Evolutionary conservation across 2,329 filamentous ascomycete species (phyloP).

Genomic region (Fusarium phyllophilum): DNA sequence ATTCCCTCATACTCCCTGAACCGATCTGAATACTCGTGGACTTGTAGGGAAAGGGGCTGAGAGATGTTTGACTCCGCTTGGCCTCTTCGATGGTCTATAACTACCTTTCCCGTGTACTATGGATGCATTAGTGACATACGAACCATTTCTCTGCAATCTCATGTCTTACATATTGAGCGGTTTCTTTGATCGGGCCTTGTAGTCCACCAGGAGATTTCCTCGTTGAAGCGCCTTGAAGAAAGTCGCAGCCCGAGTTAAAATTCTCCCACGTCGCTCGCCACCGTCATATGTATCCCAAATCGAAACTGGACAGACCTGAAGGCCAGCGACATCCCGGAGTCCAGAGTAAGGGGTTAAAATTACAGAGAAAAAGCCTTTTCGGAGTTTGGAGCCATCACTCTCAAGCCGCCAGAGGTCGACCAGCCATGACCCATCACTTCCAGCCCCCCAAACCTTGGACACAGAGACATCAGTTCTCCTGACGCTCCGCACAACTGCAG

Average conservation of each 20-base stretch:
- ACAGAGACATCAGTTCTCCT: background rate
- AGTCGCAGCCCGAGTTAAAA: background rate
- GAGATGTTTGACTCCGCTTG: background rate
- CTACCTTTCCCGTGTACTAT: background rate
- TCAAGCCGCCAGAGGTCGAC: background rate
- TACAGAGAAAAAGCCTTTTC: background rate
- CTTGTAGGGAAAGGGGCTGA: background rate
- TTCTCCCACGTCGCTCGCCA: background rate
- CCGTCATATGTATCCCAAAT: background rate
- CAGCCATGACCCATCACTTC: background rate
- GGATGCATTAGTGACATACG: background rate
- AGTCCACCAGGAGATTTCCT: background rate
- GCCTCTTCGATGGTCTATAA: background rate
- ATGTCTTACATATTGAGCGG: background rate
- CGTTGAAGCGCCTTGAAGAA: background rate
- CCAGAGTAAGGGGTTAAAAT: rapidly evolving
- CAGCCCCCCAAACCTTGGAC: background rate
- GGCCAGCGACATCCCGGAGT: background rate
- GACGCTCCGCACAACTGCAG: background rate
- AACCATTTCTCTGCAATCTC: rapidly evolving
- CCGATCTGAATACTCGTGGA: background rate
- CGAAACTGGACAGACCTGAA: background rate
- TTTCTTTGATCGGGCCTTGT: background rate
- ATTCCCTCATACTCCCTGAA: background rate
- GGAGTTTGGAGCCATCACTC: background rate